Conservation (phyloP, 352 stramenopile genomes). For the Saprolegnia parasitica region DNA sequence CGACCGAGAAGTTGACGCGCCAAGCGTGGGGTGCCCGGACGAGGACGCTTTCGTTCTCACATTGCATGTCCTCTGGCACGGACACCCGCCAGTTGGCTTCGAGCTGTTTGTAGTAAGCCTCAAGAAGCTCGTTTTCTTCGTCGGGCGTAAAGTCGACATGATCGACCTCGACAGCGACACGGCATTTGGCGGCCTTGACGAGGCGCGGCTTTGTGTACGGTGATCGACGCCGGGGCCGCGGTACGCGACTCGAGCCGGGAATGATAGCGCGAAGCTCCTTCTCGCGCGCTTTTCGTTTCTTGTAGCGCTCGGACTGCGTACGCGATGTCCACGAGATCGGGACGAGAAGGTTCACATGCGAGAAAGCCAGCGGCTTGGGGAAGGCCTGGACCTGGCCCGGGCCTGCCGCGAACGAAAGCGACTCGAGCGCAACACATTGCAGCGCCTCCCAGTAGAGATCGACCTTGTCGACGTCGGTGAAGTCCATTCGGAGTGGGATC, state of each 20-base stretch:
- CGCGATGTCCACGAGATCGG: constrained; percentile 15
- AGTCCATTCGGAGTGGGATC: constrained; percentile 50
- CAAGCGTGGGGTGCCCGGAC: not conserved
- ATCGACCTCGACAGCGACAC: not conserved
- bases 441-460: constrained; percentile 73
- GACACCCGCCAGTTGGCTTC: constrained; percentile 14
- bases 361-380: not conserved
- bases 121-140: constrained; percentile 9
- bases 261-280: not conserved
- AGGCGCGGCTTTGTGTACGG: not conserved
- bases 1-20: constrained; percentile 4
- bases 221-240: not conserved
- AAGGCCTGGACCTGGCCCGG: constrained; percentile 7
- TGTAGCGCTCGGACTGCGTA: constrained; percentile 15
- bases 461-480: constrained; percentile 38
- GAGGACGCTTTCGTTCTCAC: not conserved
- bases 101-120: constrained; percentile 7
- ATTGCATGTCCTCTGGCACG: constrained; percentile 23
- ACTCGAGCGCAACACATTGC: constrained; percentile 70
- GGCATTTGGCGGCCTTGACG: not conserved
- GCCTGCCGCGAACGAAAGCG: constrained; percentile 34
- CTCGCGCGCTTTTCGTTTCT: not conserved
- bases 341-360: constrained; percentile 9
- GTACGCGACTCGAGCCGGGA: not conserved
- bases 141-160: constrained; percentile 15